Percentiles rank a stretch among this genome's conserved stretches.
These are phyloP conservation scores for Tricholoma sp. DNA, from an alignment of 768 basidiomycete genomes.

Conservation along the genomic window DNA sequence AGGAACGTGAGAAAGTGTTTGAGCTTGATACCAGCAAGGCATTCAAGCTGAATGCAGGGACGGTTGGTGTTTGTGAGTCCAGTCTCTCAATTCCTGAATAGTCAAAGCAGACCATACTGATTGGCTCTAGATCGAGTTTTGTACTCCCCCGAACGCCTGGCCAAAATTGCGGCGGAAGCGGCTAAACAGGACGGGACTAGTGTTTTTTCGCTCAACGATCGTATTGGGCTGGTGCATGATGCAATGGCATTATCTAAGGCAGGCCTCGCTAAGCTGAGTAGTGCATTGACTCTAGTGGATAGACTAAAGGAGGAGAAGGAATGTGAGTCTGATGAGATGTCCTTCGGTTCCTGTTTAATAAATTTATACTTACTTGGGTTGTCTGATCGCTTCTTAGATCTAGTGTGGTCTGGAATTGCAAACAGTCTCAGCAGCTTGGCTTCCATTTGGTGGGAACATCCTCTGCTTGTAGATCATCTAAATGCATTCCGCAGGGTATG, in stretches of 20 bases:
- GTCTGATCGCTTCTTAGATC: slow-evolving; percentile 39
- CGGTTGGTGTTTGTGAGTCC: slow-evolving; percentile 80
- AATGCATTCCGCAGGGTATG: slow-evolving; percentile 58
- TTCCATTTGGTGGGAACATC: slow-evolving; percentile 83
- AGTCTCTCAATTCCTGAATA: background rate
- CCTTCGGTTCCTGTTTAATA: background rate
- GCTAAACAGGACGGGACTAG: slow-evolving; percentile 45
- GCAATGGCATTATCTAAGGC: slow-evolving; percentile 75
- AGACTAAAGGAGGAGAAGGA: slow-evolving; percentile 72
- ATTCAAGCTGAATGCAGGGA: slow-evolving; percentile 90
- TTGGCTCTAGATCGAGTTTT: slow-evolving; percentile 65
- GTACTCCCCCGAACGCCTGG: slow-evolving; percentile 77
- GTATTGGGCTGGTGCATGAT: slow-evolving; percentile 86
- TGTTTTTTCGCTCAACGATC: slow-evolving; percentile 76
- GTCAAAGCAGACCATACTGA: slow-evolving; percentile 1
- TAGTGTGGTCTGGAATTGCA: slow-evolving; percentile 76
- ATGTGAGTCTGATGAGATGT: slow-evolving; percentile 40
- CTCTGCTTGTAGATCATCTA: slow-evolving; percentile 44
- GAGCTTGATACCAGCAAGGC: slow-evolving; percentile 67
- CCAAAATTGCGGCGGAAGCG: slow-evolving; percentile 76
- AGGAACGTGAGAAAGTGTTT: slow-evolving; percentile 62
- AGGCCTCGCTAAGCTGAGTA: slow-evolving; percentile 73
- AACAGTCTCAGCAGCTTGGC: slow-evolving; percentile 49
- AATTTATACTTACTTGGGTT: background rate
- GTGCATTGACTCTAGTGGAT: slow-evolving; percentile 68